Conservation (phyloP, 2,329 filamentous ascomycete genomes). For the Lanzia echinophila region DNA sequence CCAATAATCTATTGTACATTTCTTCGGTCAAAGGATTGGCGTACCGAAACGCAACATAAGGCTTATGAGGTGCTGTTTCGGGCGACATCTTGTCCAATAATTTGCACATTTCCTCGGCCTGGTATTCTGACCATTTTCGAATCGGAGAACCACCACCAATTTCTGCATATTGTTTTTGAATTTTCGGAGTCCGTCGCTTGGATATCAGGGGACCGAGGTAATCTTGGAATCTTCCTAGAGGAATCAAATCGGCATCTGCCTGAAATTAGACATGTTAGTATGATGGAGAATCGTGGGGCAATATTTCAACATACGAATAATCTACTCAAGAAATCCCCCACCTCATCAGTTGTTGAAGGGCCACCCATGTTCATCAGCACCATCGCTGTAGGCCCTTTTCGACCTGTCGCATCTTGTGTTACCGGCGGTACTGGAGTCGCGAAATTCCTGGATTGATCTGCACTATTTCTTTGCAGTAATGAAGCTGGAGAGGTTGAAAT, state of each 20-base stretch:
- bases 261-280: constrained; percentile 32
- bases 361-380: constrained; percentile 99
- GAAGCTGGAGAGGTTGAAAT: constrained; percentile 26
- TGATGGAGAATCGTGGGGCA: constrained; percentile 1
- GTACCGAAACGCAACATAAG: constrained; percentile 96
- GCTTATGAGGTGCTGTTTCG: constrained; percentile 91
- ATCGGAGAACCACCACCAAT: constrained; percentile 98
- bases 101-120: constrained; percentile 95
- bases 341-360: constrained; percentile 80
- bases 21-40: constrained; percentile 89
- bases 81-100: constrained; percentile 85
- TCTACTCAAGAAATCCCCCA: constrained; percentile 81
- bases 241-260: constrained; percentile 91
- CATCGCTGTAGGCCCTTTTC: constrained; percentile 87
- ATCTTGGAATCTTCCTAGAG: constrained; percentile 82
- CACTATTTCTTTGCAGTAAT: constrained; percentile 31
- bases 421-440: constrained; percentile 68
- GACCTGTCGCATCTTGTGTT: constrained; percentile 64
- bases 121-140: constrained; percentile 94
- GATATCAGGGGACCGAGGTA: constrained; percentile 89
- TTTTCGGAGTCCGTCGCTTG: constrained; percentile 84
- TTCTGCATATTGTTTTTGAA: constrained; percentile 87
- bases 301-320: constrained; percentile 64
- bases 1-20: constrained; percentile 76
- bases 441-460: constrained; percentile 37